These are phyloP conservation scores for Fraxinus excelsior DNA, from an alignment of 257 asterid genomes.

Conservation along the genomic window DNA sequence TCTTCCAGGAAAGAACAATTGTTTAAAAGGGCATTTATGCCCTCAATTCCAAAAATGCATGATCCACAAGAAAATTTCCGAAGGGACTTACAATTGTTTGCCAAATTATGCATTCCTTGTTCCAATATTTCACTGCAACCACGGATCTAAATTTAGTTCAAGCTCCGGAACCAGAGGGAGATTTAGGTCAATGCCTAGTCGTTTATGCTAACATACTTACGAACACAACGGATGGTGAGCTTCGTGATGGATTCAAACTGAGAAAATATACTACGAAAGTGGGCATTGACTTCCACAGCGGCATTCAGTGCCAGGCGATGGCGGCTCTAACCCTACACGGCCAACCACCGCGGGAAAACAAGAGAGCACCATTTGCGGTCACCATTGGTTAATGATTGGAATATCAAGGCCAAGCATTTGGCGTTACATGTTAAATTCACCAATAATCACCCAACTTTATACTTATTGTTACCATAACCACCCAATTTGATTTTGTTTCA, in stretches of 20 bases:
- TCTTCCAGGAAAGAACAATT: constrained; percentile 26
- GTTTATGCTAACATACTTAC: constrained; percentile 24
- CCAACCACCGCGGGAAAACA: constrained; percentile 34
- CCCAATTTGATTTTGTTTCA: too few relatives aligned
- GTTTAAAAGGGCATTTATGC: constrained; percentile 31
- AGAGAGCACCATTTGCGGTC: constrained; percentile 33
- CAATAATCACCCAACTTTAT: too few relatives aligned
- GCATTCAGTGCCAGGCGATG: constrained; percentile 31
- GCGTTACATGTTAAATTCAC: too few relatives aligned
- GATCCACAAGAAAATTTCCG: constrained; percentile 31
- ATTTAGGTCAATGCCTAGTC: constrained; percentile 25
- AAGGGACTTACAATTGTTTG: constrained; percentile 27
- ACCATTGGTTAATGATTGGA: constrained; percentile 25
- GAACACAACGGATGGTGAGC: constrained; percentile 31
- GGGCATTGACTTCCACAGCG: not conserved
- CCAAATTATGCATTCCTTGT: constrained; percentile 22
- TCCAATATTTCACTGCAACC: constrained; percentile 27
- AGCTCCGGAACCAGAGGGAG: constrained; percentile 24
- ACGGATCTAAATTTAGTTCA: constrained; percentile 28
- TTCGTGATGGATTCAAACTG: constrained; percentile 30
- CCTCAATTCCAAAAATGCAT: constrained; percentile 34
- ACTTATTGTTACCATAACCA: too few relatives aligned
- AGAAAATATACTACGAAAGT: constrained; percentile 10
- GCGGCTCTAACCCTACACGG: constrained; percentile 33
- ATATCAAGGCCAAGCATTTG: constrained; percentile 29